Evolutionary conservation across 1,284 basidiomycete species (phyloP), one percentile per base, ranked within the genome.

Genomic region (Caloboletus inedulis): DNA sequence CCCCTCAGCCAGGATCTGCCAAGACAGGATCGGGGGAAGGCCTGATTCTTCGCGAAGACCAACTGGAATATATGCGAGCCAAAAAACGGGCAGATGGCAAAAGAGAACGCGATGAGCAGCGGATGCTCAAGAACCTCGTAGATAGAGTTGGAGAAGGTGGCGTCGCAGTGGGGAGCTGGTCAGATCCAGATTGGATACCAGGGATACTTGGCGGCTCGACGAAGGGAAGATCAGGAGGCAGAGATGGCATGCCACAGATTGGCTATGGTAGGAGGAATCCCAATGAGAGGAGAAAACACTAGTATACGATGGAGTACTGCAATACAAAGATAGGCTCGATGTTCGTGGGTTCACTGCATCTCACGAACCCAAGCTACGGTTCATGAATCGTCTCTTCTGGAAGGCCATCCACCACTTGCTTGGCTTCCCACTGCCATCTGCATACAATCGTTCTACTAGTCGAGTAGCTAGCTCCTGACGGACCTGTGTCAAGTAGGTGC

Each of bases 391-490:
- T 67, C 94, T 84, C 81, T 96, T 98, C 74, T 95, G 95, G 84
- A 99, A 99, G 34, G 92, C 89, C 89, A 99, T 94, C 97, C 97
- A 99, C 96, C 96, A 99, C 74, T 99, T 99, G 80, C 90, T 97
- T 1, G 97, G 94, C 68, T 89, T 93, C 53, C 87, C 86, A 4
- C 87, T 84, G 44, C 89, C 82, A 75, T 95, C 79, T 63, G 87
- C 82, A 70, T 98, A 99, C 37, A 99, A 77, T 52, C 86, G 82
- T 63, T 97, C 94, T 31, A 94, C 82, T 49, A 99, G 74, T 39
- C 97, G 84, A 13, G 84, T 77, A 16, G 93, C 90, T 23, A 95
- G 78, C 70, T 99, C 97, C 71, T 95, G 92, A 46, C 97, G 84
- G 4, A 89, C 89, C 73, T 99, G 97, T 6, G 85, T 86, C 51